Evolutionary conservation across 352 stramenopile genomes (phyloP), one percentile per base, ranked within the genome.

Genomic region (Phytophthora citrophthora): DNA sequence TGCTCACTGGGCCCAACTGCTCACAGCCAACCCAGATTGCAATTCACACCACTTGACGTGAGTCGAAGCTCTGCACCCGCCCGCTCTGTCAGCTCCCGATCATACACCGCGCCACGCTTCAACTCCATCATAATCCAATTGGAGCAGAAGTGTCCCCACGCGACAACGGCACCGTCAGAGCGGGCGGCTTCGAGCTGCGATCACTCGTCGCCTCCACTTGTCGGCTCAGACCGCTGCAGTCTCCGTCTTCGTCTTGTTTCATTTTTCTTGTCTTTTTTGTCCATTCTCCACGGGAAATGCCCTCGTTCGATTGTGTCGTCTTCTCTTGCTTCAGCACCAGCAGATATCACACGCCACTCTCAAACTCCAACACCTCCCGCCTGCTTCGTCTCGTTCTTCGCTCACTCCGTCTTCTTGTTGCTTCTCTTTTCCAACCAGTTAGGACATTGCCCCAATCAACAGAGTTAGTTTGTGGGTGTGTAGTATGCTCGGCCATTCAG

Each of bases 401-500:
- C 31, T 62, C 58, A 41, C 55, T 54, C 24, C 36, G 15, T 16
- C 34, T 40, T 16, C 27, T 56, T 13, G 27, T 36, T 29, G 20
- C 5, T 23, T 55, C 51, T 48, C 49, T 36, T 40, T 48, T 58
- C 45, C 38, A 48, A 54, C 32, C 48, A 39, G 24, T 55, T 20
- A 9, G n/a, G 15, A 23, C 12, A 31, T 12, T 24, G n/a, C 40
- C 20, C 26, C 9, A 32, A 58, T 43, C 23, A 45, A 27, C 20
- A 26, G 40, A 29, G 18, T 60, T 86, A 92, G 65, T 86, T 85
- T 16, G 57, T 82, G 18, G 76, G 54, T 1, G 74, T 75, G 51
- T 78, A 84, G 60, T 90, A 83, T 8, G 70, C 61, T 49, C 65
- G 73, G 16, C 66, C 68, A 24, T 15, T 68, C 47, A 93, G 70